Evolutionary conservation across 805 yeast genomes (phyloP).

Genomic region (Diddensiella transvaalensis): DNA sequence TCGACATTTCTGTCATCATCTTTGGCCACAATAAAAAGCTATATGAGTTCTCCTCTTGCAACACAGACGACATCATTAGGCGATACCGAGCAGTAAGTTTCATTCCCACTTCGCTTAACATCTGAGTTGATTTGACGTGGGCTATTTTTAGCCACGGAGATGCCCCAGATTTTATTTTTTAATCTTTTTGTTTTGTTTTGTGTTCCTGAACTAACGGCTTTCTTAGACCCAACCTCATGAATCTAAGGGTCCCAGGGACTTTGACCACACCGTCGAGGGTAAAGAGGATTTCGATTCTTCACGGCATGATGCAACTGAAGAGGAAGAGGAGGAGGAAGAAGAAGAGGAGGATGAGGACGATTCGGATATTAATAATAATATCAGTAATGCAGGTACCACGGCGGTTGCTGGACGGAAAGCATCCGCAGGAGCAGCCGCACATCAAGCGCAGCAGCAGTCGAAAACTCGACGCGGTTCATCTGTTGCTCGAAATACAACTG

Average conservation of each 20-base stretch:
- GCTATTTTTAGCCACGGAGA: neutral
- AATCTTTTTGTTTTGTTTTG: too few species aligned
- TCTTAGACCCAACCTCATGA: constrained; percentile 27
- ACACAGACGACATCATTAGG: constrained; percentile 45
- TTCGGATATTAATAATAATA: constrained; percentile 12
- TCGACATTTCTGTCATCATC: constrained; percentile 86
- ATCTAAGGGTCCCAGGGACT: constrained; percentile 26
- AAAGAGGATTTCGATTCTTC: neutral
- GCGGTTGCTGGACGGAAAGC: neutral
- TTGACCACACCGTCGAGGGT: constrained; percentile 7
- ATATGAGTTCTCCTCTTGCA: constrained; percentile 78
- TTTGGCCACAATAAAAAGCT: constrained; percentile 73
- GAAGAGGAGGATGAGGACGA: constrained; percentile 18
- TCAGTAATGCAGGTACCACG: neutral
- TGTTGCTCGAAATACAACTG: neutral
- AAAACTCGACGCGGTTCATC: neutral
- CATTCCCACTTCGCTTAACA: neutral
- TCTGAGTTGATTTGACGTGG: neutral
- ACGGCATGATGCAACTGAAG: neutral
- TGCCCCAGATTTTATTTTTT: neutral
- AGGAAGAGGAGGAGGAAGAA: constrained; percentile 3
- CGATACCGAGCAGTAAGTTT: constrained; percentile 22
- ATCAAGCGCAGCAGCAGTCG: neutral
- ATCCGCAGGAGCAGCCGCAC: neutral
- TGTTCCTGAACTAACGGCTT: neutral